Evolutionary conservation across 257 asterid species (phyloP), one percentile per base, ranked within the genome.

Genomic region (Rauvolfia tetraphylla): DNA sequence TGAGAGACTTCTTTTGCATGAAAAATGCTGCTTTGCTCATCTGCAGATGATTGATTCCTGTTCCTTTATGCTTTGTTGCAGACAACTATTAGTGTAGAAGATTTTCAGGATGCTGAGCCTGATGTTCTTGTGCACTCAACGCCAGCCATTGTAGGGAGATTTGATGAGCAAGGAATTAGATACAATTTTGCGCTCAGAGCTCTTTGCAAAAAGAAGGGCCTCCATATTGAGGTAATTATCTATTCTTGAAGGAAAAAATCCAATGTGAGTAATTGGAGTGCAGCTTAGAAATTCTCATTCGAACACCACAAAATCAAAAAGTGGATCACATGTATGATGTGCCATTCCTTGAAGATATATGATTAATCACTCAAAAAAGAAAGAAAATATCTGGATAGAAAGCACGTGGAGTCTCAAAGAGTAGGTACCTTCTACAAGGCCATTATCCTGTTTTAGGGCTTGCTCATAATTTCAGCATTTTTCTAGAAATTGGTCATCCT

Each of bases 201-300:
- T 72, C 92, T 91, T 75, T 91, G 96, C 87, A 90, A 83, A 80
- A 90, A 90, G 88, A 91, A 90, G 83, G 97, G 97, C 68, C 83
- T 91, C 62, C 84, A 80, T 76, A 88, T 80, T 81, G 97, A 91
- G 97, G 96, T 89, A 81, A 70, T 77, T 42, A 38, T 57, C 76
- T 63, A 18, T 76, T 71, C 36, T 61, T 71, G 76, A 3, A 3
- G 31, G 2, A 11, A 25, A 58, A 58, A 27, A 58, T 22, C 1
- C 20, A 4, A 29, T 54, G 27, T 5, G 7, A 54, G 61, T 54
- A 5, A 7, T 54, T 54, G 27, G 61, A 54, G 61, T 10, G 27
- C 61, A 54, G 27, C 27, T 54, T 54, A 20, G 29, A 23, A 49
- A 49, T 49, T 49, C 5, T 6, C 57, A 49, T 49, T 18, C 23